Base-by-base conservation (phyloP, 495 filamentous ascomycete species). In the Ramalina peruviana region DNA sequence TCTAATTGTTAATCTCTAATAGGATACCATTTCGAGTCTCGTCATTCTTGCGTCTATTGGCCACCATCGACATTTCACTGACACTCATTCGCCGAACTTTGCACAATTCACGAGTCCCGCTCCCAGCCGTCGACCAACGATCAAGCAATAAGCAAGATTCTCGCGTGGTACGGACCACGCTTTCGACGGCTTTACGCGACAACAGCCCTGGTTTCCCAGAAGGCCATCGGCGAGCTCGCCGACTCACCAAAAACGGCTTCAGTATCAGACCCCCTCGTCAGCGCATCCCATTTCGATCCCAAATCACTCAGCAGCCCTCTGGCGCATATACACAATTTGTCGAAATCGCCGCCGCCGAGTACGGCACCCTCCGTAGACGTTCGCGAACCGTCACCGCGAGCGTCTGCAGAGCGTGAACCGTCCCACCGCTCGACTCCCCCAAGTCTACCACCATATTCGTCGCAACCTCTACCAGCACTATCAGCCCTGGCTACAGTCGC, bases 401-500 rank as follows among this genome's bases (percentile, higher is more conserved):
- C 58, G 19, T 54, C 57, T 5, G 54, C 62, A 41, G 57, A 55
- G 21, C 58, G 58, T 33, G 61, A 69, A 23, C 59, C 58, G 20
- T 65, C 68, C 10, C 62, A 62, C 20, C 60, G 65, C 16, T 65
- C 68, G 6, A 65, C 66, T 27, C 55, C 63, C 5, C 46, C 64
- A 40, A 54, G 60, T 36, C 41, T 60, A 40, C 39, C 46, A 39
- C 20, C 42, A 0, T 40, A 49, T 12, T 20, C 62, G 11, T 48
- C 62, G 3, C 58, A 73, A 25, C 72, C 76, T 19, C 71, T 82
- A n/a, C 76, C 79, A 12, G 71, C 70, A 9, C 65, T 83, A 5
- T 72, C 82, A 16, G 71, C 79, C 25, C 69, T 88, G 55, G 80
- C 82, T 46, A 75, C 76, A 40, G 69, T 79, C 54, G 77, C 73